Conservation (phyloP, 306 rosid genomes). For the Fragaria iinumae region DNA sequence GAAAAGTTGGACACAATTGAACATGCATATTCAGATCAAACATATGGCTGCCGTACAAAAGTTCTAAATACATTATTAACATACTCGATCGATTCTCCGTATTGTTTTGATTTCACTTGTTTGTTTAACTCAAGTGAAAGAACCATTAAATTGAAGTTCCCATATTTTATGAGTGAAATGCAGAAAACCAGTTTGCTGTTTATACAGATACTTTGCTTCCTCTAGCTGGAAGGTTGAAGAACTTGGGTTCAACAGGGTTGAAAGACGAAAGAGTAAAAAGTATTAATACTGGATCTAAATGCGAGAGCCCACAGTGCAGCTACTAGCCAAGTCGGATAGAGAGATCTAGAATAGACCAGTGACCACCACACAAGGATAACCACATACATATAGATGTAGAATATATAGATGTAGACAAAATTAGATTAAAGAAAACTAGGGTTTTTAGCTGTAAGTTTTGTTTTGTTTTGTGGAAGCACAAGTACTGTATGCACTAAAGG, state of each 20-base stretch:
- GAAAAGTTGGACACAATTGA: background rate
- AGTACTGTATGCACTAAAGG: background rate
- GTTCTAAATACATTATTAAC: background rate
- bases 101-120: background rate
- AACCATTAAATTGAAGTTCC: background rate
- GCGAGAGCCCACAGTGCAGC: background rate
- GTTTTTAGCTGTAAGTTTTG: conserved; percentile 32
- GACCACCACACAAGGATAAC: background rate
- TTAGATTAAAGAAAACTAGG: conserved; percentile 31
- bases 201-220: background rate
- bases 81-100: background rate
- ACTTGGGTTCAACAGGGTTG: background rate
- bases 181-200: background rate
- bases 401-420: conserved; percentile 31
- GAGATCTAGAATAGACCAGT: background rate
- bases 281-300: background rate
- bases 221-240: background rate
- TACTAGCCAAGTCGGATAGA: background rate
- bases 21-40: background rate
- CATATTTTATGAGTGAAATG: background rate
- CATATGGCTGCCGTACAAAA: background rate
- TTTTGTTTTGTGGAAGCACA: conserved; percentile 11
- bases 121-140: background rate
- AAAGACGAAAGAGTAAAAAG: background rate
- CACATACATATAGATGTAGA: background rate